These are phyloP conservation scores for Diospyros kaki DNA, from an alignment of 148 eudicot species.

Conservation along the genomic window DNA sequence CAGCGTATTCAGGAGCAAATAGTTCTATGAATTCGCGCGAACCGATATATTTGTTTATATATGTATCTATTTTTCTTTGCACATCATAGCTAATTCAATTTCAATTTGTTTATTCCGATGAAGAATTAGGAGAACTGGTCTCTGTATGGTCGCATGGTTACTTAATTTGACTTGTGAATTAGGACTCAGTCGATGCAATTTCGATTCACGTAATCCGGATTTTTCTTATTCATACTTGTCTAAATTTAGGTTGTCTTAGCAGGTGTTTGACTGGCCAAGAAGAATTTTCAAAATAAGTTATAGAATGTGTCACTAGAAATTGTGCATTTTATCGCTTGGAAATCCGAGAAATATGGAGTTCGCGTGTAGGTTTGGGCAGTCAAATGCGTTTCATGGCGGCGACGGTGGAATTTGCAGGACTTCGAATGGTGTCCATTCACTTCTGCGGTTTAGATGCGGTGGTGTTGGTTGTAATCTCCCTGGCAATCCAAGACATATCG, in stretches of 20 bases:
- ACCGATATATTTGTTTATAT: neutral
- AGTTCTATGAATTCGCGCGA: neutral
- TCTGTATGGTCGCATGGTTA: neutral
- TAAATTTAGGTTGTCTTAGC: slow-evolving; percentile 4
- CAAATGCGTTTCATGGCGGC: slow-evolving; percentile 37
- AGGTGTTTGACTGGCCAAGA: slow-evolving; percentile 11
- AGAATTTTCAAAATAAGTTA: slow-evolving; percentile 8
- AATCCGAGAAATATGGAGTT: slow-evolving; percentile 43
- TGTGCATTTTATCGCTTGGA: neutral
- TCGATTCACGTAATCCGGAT: neutral
- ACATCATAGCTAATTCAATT: neutral
- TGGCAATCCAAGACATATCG: slow-evolving; percentile 26
- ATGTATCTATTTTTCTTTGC: neutral
- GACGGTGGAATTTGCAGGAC: slow-evolving; percentile 32
- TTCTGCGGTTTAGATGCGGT: slow-evolving; percentile 26
- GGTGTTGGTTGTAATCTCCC: slow-evolving; percentile 30
- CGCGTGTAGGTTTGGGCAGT: slow-evolving; percentile 54
- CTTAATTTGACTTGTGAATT: neutral
- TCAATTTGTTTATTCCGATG: neutral
- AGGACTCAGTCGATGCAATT: neutral
- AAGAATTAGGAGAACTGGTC: neutral
- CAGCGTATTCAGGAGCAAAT: neutral
- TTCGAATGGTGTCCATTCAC: slow-evolving; percentile 25
- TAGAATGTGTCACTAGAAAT: slow-evolving; percentile 8
- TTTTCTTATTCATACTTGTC: neutral